Evolutionary conservation across 129 eudicot species (phyloP), one percentile per base, ranked within the genome.

Genomic region (Escallonia rubra): DNA sequence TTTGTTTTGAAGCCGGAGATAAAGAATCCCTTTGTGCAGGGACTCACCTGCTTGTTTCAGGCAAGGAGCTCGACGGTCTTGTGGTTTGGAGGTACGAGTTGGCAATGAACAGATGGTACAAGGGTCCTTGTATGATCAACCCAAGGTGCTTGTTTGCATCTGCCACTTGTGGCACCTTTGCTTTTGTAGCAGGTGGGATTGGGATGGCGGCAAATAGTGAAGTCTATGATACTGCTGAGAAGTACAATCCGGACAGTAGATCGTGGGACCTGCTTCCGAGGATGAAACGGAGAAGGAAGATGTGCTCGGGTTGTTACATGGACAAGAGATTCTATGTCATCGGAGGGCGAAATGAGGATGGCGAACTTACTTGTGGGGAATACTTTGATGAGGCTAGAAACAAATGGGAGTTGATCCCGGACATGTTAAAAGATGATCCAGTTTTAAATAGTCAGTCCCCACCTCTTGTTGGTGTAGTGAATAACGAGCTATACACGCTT

Each of bases 141-240:
- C 95, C 96, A 2, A 80, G 98, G 70, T 88, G 98, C 70, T 70
- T 92, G 45, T 92, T 92, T 73, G 98, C 96, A 8, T 88, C 98
- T 2, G 95, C 98, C 11, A 79, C 95, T 11, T 83, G 88, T 57
- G 98, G 95, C 14, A 69, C 66, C 59, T 75, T 59, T 15, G 98
- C 96, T 10, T 86, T 59, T 43, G 89, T 92, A 42, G 98, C 98
- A 2, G 98, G 98, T 11, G 98, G 98, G 51, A 74, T 81, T 47
- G 81, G 80, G 2, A 54, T 61, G 47, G 70, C 52, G 7, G 53
- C 45, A 3, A 73, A 72, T 1, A 59, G 66, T 5, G 61, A 61
- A 14, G 79, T 88, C 9, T 82, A 67, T 39, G 74, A 82, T 59
- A 67, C 89, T 3, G 96, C 87, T 2, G 98, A 92, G 79, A 86